Evolutionary conservation across 208 protist species (phyloP).

Genomic region (Borovskyia barvae): DNA sequence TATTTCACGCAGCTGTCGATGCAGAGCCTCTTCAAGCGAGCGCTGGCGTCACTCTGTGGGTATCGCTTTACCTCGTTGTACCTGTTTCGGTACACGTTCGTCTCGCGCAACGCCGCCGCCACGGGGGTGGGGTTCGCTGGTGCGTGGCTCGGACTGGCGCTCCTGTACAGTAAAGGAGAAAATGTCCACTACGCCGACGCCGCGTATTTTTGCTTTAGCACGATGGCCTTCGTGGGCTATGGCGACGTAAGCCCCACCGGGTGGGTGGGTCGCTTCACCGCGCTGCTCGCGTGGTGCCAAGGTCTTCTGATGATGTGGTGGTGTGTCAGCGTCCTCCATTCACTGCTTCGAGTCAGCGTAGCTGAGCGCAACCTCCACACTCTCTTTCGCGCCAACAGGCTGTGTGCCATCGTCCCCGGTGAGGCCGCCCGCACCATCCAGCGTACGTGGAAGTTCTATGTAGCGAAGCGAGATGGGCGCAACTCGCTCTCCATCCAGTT

Average conservation of each 20-base stretch:
- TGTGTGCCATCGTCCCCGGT: constrained; percentile 45
- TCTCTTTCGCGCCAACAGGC: constrained; percentile 63
- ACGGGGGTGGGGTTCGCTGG: constrained; percentile 26
- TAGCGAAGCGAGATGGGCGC: constrained; percentile 34
- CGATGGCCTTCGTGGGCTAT: constrained; percentile 48
- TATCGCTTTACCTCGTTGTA: constrained; percentile 44
- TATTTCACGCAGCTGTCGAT: constrained; percentile 39
- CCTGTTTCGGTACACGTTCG: constrained; percentile 32
- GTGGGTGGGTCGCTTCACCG: constrained; percentile 44
- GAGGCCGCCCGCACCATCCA: constrained; percentile 68
- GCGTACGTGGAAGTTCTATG: constrained; percentile 57
- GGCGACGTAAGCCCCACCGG: constrained; percentile 48
- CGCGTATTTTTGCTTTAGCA: constrained; percentile 58
- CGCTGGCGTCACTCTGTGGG: constrained; percentile 41
- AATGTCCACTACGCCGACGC: constrained; percentile 34
- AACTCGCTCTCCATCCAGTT: constrained; percentile 43
- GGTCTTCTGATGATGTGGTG: constrained; percentile 44
- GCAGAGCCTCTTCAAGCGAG: constrained; percentile 41
- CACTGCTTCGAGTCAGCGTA: constrained; percentile 29
- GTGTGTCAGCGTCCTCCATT: constrained; percentile 46
- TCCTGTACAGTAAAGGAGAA: constrained; percentile 57
- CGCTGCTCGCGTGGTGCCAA: constrained; percentile 44
- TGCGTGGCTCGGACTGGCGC: constrained; percentile 31
- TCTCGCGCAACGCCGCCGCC: constrained; percentile 19
- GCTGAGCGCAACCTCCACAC: constrained; percentile 59